A percentile compares a stretch with the other conserved stretches of the same genome.
Evolutionary conservation across 2,329 filamentous ascomycete species (phyloP).

Genomic region (Drechslerella coelobrocha): DNA sequence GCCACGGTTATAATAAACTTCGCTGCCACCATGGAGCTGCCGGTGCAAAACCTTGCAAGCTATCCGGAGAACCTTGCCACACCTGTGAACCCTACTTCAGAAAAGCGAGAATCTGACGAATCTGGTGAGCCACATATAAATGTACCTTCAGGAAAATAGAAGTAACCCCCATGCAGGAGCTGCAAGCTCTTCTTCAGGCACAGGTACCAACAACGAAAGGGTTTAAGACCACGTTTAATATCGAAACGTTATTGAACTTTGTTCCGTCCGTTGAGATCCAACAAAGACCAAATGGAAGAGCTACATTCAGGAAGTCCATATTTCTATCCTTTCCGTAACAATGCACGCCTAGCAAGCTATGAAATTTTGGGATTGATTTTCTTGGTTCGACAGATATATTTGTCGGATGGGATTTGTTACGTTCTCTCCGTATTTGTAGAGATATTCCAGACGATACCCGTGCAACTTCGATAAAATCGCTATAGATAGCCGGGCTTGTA

Average conservation of each 20-base stretch:
- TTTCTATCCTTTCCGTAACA: too few relatives aligned
- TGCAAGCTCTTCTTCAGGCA: background rate
- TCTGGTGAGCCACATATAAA: background rate
- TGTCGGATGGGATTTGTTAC: too few relatives aligned
- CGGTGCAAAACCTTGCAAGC: background rate
- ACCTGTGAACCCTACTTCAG: background rate
- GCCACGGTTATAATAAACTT: background rate
- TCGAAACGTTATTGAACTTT: background rate
- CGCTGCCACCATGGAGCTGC: background rate
- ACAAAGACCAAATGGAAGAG: background rate
- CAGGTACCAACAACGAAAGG: too few relatives aligned
- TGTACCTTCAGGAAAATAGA: background rate
- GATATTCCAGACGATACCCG: too few relatives aligned
- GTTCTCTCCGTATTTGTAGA: too few relatives aligned
- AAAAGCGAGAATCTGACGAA: too few relatives aligned
- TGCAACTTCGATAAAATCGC: too few relatives aligned
- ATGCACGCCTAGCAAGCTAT: too few relatives aligned
- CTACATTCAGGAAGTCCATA: background rate
- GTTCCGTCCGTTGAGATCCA: conserved; percentile 1
- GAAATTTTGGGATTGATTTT: too few relatives aligned
- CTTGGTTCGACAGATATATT: too few relatives aligned
- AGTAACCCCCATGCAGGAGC: background rate
- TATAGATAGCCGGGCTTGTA: too few relatives aligned
- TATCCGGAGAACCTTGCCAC: background rate
- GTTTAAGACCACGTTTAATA: too few relatives aligned